A percentile compares a stretch with the other conserved stretches of the same genome.
These are phyloP conservation scores for Radiomyces spectabilis DNA, from an alignment of 192 early-diverging fungal species.

Conservation along the genomic window DNA sequence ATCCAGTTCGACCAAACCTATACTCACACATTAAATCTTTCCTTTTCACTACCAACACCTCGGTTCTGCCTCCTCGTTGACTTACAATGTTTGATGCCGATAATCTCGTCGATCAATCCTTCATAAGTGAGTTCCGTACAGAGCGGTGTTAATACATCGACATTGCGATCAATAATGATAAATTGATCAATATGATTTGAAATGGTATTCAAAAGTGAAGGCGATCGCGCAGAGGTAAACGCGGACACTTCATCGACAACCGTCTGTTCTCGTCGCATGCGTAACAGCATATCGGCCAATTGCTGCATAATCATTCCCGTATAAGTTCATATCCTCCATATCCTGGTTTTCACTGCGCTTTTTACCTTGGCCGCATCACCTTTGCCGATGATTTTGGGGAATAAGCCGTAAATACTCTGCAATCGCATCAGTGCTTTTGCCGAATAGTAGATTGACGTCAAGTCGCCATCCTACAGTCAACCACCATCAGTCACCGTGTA, in stretches of 20 bases:
- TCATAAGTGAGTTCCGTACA: constrained; percentile 96
- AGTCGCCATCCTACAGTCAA: constrained; percentile 68
- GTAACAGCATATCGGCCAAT: constrained; percentile 68
- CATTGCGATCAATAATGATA: constrained; percentile 84
- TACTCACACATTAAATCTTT: too few relatives aligned
- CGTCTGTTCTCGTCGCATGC: constrained; percentile 77
- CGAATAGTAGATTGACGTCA: constrained; percentile 60
- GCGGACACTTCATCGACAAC: constrained; percentile 42
- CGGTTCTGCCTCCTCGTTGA: too few relatives aligned
- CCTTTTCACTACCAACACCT: too few relatives aligned
- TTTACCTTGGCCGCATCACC: constrained; percentile 72
- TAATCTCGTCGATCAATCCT: constrained; percentile 92
- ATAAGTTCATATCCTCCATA: not conserved
- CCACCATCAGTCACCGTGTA: too few relatives aligned
- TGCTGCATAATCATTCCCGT: constrained; percentile 15
- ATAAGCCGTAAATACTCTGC: constrained; percentile 80
- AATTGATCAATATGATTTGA: constrained; percentile 71
- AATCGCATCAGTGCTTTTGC: constrained; percentile 85
- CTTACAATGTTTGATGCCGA: constrained; percentile 71
- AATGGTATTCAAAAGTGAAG: constrained; percentile 30
- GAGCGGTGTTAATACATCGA: constrained; percentile 87
- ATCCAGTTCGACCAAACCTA: constrained; percentile 75
- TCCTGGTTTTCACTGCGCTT: not conserved
- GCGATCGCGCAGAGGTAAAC: constrained; percentile 24
- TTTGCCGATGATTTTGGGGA: constrained; percentile 88